phyloP scores from a whole-genome alignment of 2,329 filamentous ascomycete species.

The Cercospora beticola region DNA sequence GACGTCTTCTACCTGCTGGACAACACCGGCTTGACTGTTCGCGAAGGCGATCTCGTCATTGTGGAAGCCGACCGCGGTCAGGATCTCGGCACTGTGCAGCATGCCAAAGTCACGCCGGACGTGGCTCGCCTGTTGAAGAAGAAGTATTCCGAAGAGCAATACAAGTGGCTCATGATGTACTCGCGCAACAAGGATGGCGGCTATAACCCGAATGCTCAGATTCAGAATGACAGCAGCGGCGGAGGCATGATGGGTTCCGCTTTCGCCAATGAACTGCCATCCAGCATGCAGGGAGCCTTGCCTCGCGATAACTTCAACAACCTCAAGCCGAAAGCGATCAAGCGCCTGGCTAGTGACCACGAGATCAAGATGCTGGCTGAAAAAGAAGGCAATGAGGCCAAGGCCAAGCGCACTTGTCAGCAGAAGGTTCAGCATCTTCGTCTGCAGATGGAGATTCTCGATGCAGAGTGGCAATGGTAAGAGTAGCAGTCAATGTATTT shows the following conservation, averaged over 20 bases:
- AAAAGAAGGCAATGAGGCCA: slow-evolving; percentile 96
- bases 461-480: slow-evolving; percentile 98
- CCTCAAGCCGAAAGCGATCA: slow-evolving; percentile 94
- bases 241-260: slow-evolving; percentile 20
- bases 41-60: slow-evolving; percentile 90
- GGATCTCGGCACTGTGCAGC: slow-evolving; percentile 88
- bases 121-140: slow-evolving; percentile 86
- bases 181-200: slow-evolving; percentile 47
- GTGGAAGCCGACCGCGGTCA: slow-evolving; percentile 96
- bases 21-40: slow-evolving; percentile 86
- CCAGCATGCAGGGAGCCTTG: slow-evolving; percentile 31
- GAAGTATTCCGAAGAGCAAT: slow-evolving; percentile 90
- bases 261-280: slow-evolving; percentile 25
- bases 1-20: slow-evolving; percentile 98
- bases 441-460: slow-evolving; percentile 96
- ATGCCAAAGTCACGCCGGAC: slow-evolving; percentile 83
- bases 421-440: slow-evolving; percentile 94
- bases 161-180: slow-evolving; percentile 99
- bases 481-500: slow-evolving; percentile 40
- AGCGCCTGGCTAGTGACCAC: slow-evolving; percentile 85
- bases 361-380: slow-evolving; percentile 86
- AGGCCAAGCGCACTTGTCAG: slow-evolving; percentile 94
- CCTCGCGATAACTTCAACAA: slow-evolving; percentile 51
- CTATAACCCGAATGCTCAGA: slow-evolving; percentile 37
- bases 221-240: slow-evolving; percentile 30